Percentiles rank a stretch among this genome's conserved stretches.
Evolutionary conservation across 495 filamentous ascomycete genomes (phyloP).

Genomic region (Podospora australis): DNA sequence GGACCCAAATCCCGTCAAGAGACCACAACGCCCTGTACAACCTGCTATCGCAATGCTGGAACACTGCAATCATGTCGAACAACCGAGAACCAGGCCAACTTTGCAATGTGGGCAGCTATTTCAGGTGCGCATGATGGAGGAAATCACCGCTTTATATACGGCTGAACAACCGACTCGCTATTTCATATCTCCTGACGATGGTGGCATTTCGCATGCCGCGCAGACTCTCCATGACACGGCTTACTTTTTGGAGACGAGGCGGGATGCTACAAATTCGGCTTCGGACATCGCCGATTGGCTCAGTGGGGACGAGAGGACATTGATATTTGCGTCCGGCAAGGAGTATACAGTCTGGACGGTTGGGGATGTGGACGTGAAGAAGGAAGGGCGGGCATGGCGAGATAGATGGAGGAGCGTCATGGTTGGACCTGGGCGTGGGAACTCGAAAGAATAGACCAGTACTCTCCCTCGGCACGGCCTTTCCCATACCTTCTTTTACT

Average conservation of each 20-base stretch:
- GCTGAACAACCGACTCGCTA: neutral
- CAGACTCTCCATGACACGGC: neutral
- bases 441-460: neutral
- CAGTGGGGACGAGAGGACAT: conserved; percentile 7
- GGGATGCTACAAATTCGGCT: neutral
- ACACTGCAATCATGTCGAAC: neutral
- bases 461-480: no score
- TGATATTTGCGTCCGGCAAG: conserved; percentile 7
- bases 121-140: neutral
- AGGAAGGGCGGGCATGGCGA: neutral
- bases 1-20: neutral
- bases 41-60: neutral
- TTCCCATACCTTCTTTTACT: no score
- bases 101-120: neutral
- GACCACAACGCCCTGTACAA: no score
- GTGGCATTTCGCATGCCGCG: neutral
- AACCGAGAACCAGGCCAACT: neutral
- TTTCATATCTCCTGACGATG: neutral
- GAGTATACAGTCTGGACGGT: conserved; percentile 11
- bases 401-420: neutral
- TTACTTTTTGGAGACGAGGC: neutral
- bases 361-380: conserved; percentile 1
- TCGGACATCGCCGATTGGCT: neutral
- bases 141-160: neutral
- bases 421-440: neutral